Evolutionary conservation across 2,329 filamentous ascomycete genomes (phyloP).

Genomic region (Neopestalotiopsis clavispora): DNA sequence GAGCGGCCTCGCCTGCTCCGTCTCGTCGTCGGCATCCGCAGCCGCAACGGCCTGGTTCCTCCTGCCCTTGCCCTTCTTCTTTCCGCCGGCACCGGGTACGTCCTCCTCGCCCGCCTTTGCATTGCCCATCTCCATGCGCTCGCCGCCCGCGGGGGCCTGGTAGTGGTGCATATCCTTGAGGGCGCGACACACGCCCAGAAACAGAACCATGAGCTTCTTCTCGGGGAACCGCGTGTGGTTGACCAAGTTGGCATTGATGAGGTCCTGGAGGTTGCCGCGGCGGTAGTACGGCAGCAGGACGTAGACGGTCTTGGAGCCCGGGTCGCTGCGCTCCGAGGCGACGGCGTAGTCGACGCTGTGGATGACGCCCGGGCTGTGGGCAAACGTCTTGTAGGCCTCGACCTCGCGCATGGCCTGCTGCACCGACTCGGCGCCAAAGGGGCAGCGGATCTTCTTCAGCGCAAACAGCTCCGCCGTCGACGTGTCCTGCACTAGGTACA

Average conservation of each 20-base stretch:
- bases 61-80: conserved; percentile 38
- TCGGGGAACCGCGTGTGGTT: conserved; percentile 93
- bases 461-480: conserved; percentile 84
- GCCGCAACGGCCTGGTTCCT: conserved; percentile 40
- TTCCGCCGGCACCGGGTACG: conserved; percentile 38
- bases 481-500: conserved; percentile 96
- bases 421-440: conserved; percentile 95
- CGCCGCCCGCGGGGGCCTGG: conserved; percentile 54
- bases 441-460: conserved; percentile 98
- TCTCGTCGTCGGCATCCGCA: conserved; percentile 71
- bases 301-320: conserved; percentile 89
- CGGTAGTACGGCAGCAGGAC: conserved; percentile 95
- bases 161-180: conserved; percentile 93
- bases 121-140: conserved; percentile 59
- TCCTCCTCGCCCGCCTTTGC: conserved; percentile 46
- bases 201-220: conserved; percentile 83
- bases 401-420: conserved; percentile 95
- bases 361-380: conserved; percentile 76
- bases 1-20: conserved; percentile 79
- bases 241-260: conserved; percentile 98
- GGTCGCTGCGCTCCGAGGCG: conserved; percentile 60
- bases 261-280: conserved; percentile 93
- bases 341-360: conserved; percentile 57
- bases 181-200: conserved; percentile 89
- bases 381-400: conserved; percentile 92